Base-by-base conservation (phyloP, 1,284 basidiomycete genomes). In the Ustilago shanxiensis region DNA sequence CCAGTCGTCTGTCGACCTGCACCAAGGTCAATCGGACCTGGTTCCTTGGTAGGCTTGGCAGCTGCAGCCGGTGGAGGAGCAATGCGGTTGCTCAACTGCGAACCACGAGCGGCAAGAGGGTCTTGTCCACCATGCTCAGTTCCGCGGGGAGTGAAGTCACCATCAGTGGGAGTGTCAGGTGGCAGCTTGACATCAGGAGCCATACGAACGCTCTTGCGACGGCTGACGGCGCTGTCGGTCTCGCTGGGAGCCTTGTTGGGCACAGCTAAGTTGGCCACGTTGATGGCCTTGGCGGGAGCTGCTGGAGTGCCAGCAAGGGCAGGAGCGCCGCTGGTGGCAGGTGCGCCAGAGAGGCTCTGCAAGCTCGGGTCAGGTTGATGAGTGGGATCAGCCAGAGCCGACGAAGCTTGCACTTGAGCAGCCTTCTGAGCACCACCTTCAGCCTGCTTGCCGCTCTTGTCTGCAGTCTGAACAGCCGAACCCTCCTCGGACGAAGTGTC, bases 201-300 rank as follows among this genome's bases (percentile, higher is more conserved):
- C 70, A 85, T 77, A 18, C 83, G 72, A n/a, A 85, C 83, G 55
- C 77, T 80, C 71, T 84, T 85, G n/a, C 81, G 68, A 7, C 77
- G 66, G 44, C 63, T 59, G 20, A 77, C 59, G 41, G 66, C 53
- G 67, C 69, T 72, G 55, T 44, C 77, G 20, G 59, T 60, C 31
- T 77, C 79, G 65, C 70, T 75, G 16, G 60, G 66, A 22, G 71
- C 70, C 26, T 63, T 63, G 33, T 50, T 60, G n/a, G 65, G 60
- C 39, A 64, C 66, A 14, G 61, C 45, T 51, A 63, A 22, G 18
- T 18, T 31, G 26, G 59, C 28, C 2, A 39, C 20, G n/a, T 59
- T 60, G 41, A 58, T 20, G 18, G 74, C 57, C 47, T 62, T 56
- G 16, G 52, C 58, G 3, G 67, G 57, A 1, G 64, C 33, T 11